Base-by-base conservation (phyloP, 495 filamentous ascomycete genomes). In the Penicillium desertorum region DNA sequence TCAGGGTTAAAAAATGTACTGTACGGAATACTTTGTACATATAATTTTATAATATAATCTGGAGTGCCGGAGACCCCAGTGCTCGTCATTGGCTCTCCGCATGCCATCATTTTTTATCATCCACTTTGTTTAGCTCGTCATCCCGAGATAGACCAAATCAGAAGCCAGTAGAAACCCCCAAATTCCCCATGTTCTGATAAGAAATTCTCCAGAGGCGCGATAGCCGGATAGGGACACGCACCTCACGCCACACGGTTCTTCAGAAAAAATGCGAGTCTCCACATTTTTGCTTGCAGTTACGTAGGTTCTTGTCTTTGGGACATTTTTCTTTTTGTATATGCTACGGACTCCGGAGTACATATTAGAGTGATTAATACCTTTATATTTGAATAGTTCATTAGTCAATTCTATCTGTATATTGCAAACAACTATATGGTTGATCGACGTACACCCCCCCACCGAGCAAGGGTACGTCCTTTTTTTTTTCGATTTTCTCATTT, bases 161-260 rank as follows among this genome's bases (percentile, higher is more conserved):
- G 17, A 32, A 34, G 48, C 48, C 48, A 37, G 48, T 46, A n/a
- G 45, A 47, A 29, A 17, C 9, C 7, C 7, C 7, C 14, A 20
- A 22, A 20, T 44, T 14, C 43, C 43, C 36, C 36, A 39, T 39
- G 36, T 47, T 25, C 32, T 51, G 49, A 56, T 47, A 36, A 37
- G 53, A 39, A 54, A 57, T 68, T 59, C 60, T 59, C 59, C 56
- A 55, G 51, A 62, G 10, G 63, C 63, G 63, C 63, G 66, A 62
- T 66, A 68, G 61, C 63, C 66, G 63, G 63, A 59, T 47, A 58
- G 41, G 56, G 61, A 50, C 64, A 66, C 63, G 63, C 64, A 69
- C 64, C 64, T 63, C 65, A 65, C 59, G 65, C 62, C 62, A 65
- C 62, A 63, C 60, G 63, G 54, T 59, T 65, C 62, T 60, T 67